These are phyloP conservation scores for Knoxia roxburghii DNA, from an alignment of 257 asterid genomes.

Conservation along the genomic window DNA sequence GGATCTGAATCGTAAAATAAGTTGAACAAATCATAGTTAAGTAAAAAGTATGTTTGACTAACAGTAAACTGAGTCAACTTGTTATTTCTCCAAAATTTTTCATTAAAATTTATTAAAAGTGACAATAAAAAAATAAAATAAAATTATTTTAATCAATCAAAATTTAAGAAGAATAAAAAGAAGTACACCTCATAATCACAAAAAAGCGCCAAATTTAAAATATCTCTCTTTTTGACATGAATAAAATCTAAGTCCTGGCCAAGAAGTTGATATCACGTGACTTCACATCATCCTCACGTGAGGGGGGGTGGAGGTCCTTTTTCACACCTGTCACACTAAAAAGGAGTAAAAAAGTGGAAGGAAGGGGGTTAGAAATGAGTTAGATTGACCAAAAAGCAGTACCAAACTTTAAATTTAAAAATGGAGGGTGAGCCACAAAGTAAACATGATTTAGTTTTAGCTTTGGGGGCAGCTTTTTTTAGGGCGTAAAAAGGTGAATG, in stretches of 20 bases:
- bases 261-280: conserved; percentile 23
- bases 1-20: too few relatives aligned
- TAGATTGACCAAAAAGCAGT: conserved; percentile 20
- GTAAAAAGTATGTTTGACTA: too few relatives aligned
- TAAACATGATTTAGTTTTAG: conserved; percentile 23
- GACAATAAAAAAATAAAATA: too few relatives aligned
- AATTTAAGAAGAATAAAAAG: too few relatives aligned
- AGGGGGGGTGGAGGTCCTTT: background rate
- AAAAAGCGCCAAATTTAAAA: too few relatives aligned
- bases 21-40: too few relatives aligned
- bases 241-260: conserved; percentile 5
- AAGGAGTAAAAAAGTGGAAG: background rate
- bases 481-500: conserved; percentile 5
- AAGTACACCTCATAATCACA: too few relatives aligned
- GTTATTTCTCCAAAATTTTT: too few relatives aligned
- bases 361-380: conserved; percentile 10
- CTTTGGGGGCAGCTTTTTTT: conserved; percentile 22
- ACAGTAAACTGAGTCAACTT: too few relatives aligned
- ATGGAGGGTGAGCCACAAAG: conserved; percentile 9
- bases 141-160: too few relatives aligned
- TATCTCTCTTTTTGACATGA: too few relatives aligned
- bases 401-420: conserved; percentile 8
- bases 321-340: background rate
- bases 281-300: conserved; percentile 21
- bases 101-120: too few relatives aligned